A percentile compares a stretch with the other conserved stretches of the same genome.
phyloP scores from a whole-genome alignment of 2,329 filamentous ascomycete genomes.

The Aureobasidium sp. region DNA sequence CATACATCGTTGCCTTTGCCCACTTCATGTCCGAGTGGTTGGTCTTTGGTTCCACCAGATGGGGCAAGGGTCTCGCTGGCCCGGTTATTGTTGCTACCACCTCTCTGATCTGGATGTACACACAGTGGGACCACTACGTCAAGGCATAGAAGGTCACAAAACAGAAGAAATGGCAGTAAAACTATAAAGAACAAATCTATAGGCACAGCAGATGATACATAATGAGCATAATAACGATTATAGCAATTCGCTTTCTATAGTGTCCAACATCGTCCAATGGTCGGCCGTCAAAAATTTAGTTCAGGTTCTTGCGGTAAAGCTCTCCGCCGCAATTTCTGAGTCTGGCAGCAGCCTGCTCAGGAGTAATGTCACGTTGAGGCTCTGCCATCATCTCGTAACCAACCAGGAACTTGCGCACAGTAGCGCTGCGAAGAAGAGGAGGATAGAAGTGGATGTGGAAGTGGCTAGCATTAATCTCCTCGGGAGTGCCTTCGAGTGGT shows the following conservation, averaged over 20 bases:
- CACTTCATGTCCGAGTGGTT: conserved; percentile 80
- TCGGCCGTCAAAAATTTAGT: background rate
- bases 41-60: conserved; percentile 67
- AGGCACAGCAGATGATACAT: background rate
- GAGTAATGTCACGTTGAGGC: conserved; percentile 96
- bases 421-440: conserved; percentile 82
- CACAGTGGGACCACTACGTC: conserved; percentile 66
- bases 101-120: conserved; percentile 55
- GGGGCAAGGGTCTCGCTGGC: conserved; percentile 52
- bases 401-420: conserved; percentile 91
- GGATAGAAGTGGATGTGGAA: conserved; percentile 98
- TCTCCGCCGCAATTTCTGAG: conserved; percentile 71
- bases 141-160: conserved; percentile 23
- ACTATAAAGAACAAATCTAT: background rate
- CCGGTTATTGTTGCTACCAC: conserved; percentile 52
- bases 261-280: background rate
- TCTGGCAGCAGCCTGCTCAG: conserved; percentile 81
- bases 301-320: conserved; percentile 67
- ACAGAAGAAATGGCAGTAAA: no score
- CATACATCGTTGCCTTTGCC: conserved; percentile 67
- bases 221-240: conserved; percentile 2
- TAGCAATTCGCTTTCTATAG: conserved; percentile 4
- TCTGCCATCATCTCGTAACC: conserved; percentile 96
- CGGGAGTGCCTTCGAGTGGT: conserved; percentile 70
- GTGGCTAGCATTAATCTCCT: conserved; percentile 81